Evolutionary conservation across 2,329 filamentous ascomycete species (phyloP), one percentile per base, ranked within the genome.

Genomic region (Talaromyces sp.): DNA sequence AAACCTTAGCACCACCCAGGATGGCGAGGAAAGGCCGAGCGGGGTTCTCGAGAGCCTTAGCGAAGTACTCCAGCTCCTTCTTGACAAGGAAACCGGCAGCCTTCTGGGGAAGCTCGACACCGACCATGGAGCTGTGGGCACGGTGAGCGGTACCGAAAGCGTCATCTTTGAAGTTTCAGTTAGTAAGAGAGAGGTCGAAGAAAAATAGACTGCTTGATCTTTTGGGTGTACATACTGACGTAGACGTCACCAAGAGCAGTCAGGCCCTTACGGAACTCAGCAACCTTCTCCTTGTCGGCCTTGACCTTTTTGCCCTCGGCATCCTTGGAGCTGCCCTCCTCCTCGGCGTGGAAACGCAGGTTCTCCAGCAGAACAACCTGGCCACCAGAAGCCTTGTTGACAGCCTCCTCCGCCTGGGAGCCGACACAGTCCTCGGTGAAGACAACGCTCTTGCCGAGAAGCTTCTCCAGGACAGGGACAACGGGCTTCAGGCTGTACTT

Each of bases 1-100:
- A 95, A 65, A 99, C 91, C 85, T 99, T 99, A 75, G 94, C 91
- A 65, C 94, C 94, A 67, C 94, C 94, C 49, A 99, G 89, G 73
- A 99, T 99, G 74, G 94, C 95, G 49, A 99, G 87, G 89, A 99
- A 99, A 57, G 94, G 94, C 52, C 93, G 87, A 80, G 95, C 83
- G 57, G 94, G 94, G 67, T 84, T 86, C 82, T 99, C 94, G 57
- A 99, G 89, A 35, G 91, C 94, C 82, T 97, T 86, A 62, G 94
- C 94, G 73, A 99, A 99, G 87, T 99, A 99, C 74, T 99, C 94
- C 60, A 99, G 89, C 80, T 99, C 94, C 84, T 97, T 99, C 89
- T 99, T 99, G 83, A 99, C 91, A 70, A 99, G 86, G 87, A 97
- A 99, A 59, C 94, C 94, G 52, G 93, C 90, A 9, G 94, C 94